Evolutionary conservation across 2,329 filamentous ascomycete species (phyloP).

Genomic region (Cladosporium oxysporum): DNA sequence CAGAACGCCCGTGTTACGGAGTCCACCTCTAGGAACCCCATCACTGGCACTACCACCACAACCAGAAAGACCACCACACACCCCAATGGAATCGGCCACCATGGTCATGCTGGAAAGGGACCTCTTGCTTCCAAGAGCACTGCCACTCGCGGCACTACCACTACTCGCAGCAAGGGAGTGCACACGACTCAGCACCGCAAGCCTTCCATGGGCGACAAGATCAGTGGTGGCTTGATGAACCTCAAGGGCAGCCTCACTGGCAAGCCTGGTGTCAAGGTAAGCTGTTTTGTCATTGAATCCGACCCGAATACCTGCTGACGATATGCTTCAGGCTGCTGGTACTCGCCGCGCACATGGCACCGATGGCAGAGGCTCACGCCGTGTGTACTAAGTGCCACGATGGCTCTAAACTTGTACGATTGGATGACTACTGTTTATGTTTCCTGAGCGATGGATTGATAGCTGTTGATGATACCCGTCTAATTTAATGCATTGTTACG

Average conservation of each 20-base stretch:
- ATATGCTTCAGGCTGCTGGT: slow-evolving; percentile 33
- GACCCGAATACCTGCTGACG: background rate
- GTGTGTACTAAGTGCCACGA: slow-evolving; percentile 16
- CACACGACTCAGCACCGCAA: slow-evolving; percentile 59
- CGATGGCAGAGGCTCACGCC: slow-evolving; percentile 34
- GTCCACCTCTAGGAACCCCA: slow-evolving; percentile 44
- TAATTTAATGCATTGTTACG: background rate
- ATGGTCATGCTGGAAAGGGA: slow-evolving; percentile 29
- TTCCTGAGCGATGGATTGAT: background rate
- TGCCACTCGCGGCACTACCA: slow-evolving; percentile 28
- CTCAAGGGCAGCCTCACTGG: slow-evolving; percentile 69
- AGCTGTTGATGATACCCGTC: slow-evolving; percentile 1
- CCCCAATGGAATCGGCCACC: slow-evolving; percentile 30
- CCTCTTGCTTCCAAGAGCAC: slow-evolving; percentile 30
- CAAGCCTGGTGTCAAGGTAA: slow-evolving; percentile 69
- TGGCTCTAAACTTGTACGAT: background rate
- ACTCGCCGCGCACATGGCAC: slow-evolving; percentile 40
- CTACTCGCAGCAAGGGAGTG: slow-evolving; percentile 53
- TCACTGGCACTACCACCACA: slow-evolving; percentile 38
- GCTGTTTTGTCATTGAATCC: slow-evolving; percentile 11
- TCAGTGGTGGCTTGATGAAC: slow-evolving; percentile 73
- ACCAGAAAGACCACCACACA: slow-evolving; percentile 37
- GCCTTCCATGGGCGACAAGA: slow-evolving; percentile 71
- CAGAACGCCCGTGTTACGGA: slow-evolving; percentile 46
- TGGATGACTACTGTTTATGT: background rate